Evolutionary conservation across 1,284 basidiomycete genomes (phyloP), one percentile per base, ranked within the genome.

Genomic region (Puccinia coronata): DNA sequence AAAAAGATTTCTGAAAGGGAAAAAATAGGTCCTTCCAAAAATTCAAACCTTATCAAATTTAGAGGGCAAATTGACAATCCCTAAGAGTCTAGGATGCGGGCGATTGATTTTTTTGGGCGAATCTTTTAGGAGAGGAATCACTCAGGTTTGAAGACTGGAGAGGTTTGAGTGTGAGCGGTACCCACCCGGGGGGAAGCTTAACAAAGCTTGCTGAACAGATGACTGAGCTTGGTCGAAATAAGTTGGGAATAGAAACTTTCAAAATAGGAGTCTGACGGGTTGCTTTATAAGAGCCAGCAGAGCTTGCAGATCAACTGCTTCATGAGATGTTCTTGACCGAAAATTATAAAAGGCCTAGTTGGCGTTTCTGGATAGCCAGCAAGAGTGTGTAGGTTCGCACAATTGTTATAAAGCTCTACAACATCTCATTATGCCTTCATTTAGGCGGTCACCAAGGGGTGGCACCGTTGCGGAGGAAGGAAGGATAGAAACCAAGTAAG

Each of bases 351-450:
- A n/a, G n/a, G 18, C 31, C 43, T 47, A 16, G 9, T 41, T 18
- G 31, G 61, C 2, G 23, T n/a, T 63, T 6, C 41, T 2, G 36
- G 57, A n/a, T 28, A 28, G 8, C 28, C 18, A 34, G n/a, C n/a
- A n/a, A n/a, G n/a, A n/a, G n/a, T n/a, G n/a, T n/a, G n/a, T n/a
- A n/a, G n/a, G n/a, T n/a, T n/a, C n/a, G 41, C 28, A 14, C 18
- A 41, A 63, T 28, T 28, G 23, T n/a, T 18, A 67, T 43, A 28
- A 25, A 47, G 23, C 41, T 47, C 36, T 67, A 9, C 23, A 47
- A 25, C 11, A 23, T 67, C 63, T 67, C 41, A 67, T 47, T 43
- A 67, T 43, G 11, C n/a, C 47, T 67, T 67, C 63, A 67, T 67
- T 67, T 43, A 43, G 41, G 41, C 6, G n/a, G 63, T 67, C n/a